Evolutionary conservation across 352 stramenopile genomes (phyloP).

Genomic region (Phytophthora sojae): DNA sequence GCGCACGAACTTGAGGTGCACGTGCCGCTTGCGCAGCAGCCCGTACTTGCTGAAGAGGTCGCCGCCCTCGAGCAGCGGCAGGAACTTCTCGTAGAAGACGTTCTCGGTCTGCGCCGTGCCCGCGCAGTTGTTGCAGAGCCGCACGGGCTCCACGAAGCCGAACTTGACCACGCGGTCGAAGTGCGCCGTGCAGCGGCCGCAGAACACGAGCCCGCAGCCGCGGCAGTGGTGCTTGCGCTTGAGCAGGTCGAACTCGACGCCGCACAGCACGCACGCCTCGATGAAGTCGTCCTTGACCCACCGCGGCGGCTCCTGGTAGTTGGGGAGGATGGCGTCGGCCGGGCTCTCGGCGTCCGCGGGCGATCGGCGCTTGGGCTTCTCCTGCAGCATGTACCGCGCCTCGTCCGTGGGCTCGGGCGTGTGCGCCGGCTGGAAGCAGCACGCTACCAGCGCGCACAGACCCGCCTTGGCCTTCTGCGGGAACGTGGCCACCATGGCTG

Average conservation of each 20-base stretch:
- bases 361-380: constrained; percentile 26
- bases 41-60: constrained; percentile 79
- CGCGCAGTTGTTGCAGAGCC: constrained; percentile 57
- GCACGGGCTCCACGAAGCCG: constrained; percentile 66
- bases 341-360: background rate
- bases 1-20: constrained; percentile 66
- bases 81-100: constrained; percentile 66
- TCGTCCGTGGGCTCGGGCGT: constrained; percentile 37
- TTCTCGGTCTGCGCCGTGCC: constrained; percentile 60
- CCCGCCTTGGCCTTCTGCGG: constrained; percentile 40
- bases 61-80: constrained; percentile 68
- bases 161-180: constrained; percentile 74
- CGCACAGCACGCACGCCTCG: constrained; percentile 60
- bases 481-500: constrained; percentile 12
- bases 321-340: constrained; percentile 35
- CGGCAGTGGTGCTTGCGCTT: constrained; percentile 78
- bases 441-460: constrained; percentile 58
- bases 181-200: constrained; percentile 50
- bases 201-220: constrained; percentile 69
- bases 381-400: constrained; percentile 49
- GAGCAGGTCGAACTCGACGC: constrained; percentile 63
- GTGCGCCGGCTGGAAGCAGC: constrained; percentile 64
- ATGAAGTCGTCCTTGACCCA: constrained; percentile 71
- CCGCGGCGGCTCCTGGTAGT: constrained; percentile 56
- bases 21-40: constrained; percentile 61